Evolutionary conservation across 495 filamentous ascomycete species (phyloP).

Genomic region (Pseudevernia furfuracea): DNA sequence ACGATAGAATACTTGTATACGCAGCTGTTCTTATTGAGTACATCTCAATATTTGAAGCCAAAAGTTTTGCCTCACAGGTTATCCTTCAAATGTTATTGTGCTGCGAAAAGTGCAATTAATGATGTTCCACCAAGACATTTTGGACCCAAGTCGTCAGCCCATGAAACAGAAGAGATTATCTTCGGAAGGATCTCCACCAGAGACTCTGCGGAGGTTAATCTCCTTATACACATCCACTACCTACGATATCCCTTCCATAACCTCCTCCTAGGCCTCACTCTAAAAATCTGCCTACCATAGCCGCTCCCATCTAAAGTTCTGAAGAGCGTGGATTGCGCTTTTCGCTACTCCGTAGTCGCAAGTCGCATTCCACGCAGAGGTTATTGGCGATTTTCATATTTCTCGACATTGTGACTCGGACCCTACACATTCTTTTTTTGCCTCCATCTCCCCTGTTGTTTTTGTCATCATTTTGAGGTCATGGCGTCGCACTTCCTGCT

Average conservation of each 20-base stretch:
- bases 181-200: too few species aligned
- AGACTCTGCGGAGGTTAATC: neutral
- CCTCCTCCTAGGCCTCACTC: neutral
- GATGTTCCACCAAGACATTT: too few species aligned
- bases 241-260: too few species aligned
- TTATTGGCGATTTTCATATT: neutral
- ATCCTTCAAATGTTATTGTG: too few species aligned
- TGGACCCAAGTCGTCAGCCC: too few species aligned
- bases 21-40: too few species aligned
- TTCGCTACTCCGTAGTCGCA: constrained; percentile 1
- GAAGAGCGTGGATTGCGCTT: neutral
- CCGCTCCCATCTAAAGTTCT: neutral
- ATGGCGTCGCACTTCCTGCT: neutral
- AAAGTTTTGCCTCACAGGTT: too few species aligned
- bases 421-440: neutral
- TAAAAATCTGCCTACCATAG: neutral
- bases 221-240: neutral
- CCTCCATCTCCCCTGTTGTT: neutral
- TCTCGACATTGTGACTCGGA: neutral
- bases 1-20: too few species aligned
- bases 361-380: neutral
- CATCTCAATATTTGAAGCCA: too few species aligned
- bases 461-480: neutral
- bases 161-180: too few species aligned
- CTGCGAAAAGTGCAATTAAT: too few species aligned